Percentiles rank a stretch among this genome's conserved stretches.
phyloP scores from a whole-genome alignment of 2,329 filamentous ascomycete species.

The Didymosphaeria variabile region DNA sequence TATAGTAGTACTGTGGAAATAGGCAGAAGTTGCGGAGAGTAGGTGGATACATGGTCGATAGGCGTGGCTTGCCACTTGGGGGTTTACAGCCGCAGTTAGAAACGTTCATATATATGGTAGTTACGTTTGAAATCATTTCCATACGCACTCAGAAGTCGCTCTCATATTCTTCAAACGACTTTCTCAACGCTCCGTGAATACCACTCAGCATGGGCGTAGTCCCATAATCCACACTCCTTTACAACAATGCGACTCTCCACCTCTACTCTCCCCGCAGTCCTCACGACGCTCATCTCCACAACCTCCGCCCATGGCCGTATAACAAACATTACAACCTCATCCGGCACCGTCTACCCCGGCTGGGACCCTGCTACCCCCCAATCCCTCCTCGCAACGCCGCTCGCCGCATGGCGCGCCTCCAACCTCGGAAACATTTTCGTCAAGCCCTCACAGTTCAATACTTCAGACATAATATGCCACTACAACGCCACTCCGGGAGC shows the following conservation, averaged over 20 bases:
- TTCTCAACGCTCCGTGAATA: not conserved
- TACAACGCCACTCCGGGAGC: conserved; percentile 60
- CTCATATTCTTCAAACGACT: too few species aligned
- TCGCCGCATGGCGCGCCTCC: conserved; percentile 35
- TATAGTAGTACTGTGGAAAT: not conserved
- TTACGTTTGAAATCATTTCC: too few species aligned
- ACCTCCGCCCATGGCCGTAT: conserved; percentile 36
- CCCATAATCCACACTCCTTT: not conserved
- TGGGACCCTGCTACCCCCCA: conserved; percentile 33
- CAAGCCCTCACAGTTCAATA: conserved; percentile 32
- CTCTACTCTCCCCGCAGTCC: not conserved
- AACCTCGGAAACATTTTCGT: conserved; percentile 40
- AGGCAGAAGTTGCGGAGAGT: not conserved
- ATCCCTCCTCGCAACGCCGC: conserved; percentile 13
- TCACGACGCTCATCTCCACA: conserved; percentile 11
- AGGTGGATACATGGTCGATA: not conserved
- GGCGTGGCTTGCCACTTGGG: not conserved
- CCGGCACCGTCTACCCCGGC: conserved; percentile 29
- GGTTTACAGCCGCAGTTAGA: not conserved
- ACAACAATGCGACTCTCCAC: not conserved
- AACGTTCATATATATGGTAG: too few species aligned
- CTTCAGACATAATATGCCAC: conserved; percentile 65
- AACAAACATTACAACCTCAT: conserved; percentile 31
- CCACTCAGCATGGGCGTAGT: not conserved
- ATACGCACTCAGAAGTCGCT: too few species aligned